Evolutionary conservation across 495 filamentous ascomycete genomes (phyloP).

Genomic region (Hypomontagnella monticulosa): DNA sequence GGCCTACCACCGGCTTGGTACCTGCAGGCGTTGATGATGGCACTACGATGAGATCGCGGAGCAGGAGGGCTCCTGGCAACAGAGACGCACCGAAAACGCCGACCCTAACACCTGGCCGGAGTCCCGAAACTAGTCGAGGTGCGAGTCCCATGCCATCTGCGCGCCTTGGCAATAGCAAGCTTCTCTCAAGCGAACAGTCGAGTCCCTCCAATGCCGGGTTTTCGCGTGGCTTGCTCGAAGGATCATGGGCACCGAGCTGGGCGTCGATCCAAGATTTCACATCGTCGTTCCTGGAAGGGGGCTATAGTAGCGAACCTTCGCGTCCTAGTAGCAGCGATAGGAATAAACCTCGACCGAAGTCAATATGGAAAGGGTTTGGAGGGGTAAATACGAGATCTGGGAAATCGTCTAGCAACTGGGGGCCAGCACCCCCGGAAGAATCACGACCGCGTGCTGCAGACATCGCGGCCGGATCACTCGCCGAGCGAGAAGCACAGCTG

Average conservation of each 20-base stretch:
- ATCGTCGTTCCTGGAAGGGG: slow-evolving; percentile 52
- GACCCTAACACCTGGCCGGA: slow-evolving; percentile 24
- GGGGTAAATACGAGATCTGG: slow-evolving; percentile 25
- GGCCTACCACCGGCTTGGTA: slow-evolving; percentile 41
- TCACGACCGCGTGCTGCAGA: slow-evolving; percentile 50
- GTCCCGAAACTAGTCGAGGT: slow-evolving; percentile 47
- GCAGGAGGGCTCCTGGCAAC: slow-evolving; percentile 29
- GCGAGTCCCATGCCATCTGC: slow-evolving; percentile 55
- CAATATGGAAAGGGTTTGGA: slow-evolving; percentile 47
- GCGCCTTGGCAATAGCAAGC: slow-evolving; percentile 46
- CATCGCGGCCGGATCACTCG: slow-evolving; percentile 60
- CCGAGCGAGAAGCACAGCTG: slow-evolving; percentile 57
- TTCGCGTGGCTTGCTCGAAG: slow-evolving; percentile 51
- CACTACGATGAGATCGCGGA: slow-evolving; percentile 40
- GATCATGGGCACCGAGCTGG: slow-evolving; percentile 59
- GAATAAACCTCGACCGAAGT: slow-evolving; percentile 40
- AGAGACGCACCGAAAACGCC: slow-evolving; percentile 19
- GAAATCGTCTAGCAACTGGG: slow-evolving; percentile 48
- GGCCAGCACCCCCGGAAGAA: slow-evolving; percentile 50
- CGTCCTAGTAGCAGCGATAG: slow-evolving; percentile 46
- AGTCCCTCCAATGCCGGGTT: slow-evolving; percentile 48
- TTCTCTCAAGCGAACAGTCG: slow-evolving; percentile 41
- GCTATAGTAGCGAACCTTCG: slow-evolving; percentile 46
- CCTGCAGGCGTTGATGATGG: slow-evolving; percentile 39
- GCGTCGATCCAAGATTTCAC: slow-evolving; percentile 56